Evolutionary conservation across 2,329 filamentous ascomycete species (phyloP).

Genomic region (Bipolaris bicolor): DNA sequence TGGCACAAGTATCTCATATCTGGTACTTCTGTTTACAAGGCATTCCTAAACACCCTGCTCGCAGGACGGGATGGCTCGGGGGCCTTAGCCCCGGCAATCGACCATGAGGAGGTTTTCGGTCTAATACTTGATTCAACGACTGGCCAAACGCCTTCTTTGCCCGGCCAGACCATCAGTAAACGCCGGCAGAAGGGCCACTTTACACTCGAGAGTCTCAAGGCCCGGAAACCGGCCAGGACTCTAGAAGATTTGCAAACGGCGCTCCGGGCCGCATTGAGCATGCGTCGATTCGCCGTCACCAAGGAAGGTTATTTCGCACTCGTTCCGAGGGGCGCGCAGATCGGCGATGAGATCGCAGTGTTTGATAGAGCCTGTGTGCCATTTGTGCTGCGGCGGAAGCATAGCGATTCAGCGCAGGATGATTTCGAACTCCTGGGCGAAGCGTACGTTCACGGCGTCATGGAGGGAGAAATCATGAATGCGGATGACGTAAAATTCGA

Average conservation of each 20-base stretch:
- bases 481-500: conserved; percentile 11
- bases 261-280: conserved; percentile 23
- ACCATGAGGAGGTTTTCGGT: conserved; percentile 33
- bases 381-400: conserved; percentile 21
- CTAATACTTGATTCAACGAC: conserved; percentile 27
- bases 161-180: conserved; percentile 28
- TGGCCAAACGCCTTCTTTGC: conserved; percentile 21
- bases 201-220: conserved; percentile 26
- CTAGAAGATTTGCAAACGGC: conserved; percentile 24
- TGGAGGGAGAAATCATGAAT: conserved; percentile 26
- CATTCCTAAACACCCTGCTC: conserved; percentile 30
- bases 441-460: conserved; percentile 33
- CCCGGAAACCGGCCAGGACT: conserved; percentile 22
- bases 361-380: conserved; percentile 30
- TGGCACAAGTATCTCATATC: conserved; percentile 11
- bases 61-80: conserved; percentile 28
- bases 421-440: conserved; percentile 29
- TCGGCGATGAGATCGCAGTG: conserved; percentile 24
- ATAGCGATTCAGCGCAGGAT: neutral
- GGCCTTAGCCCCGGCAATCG: conserved; percentile 14
- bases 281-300: conserved; percentile 32
- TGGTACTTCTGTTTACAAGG: conserved; percentile 24
- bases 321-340: conserved; percentile 24
- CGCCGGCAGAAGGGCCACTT: conserved; percentile 30
- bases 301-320: conserved; percentile 29